phyloP scores from a whole-genome alignment of 441 rosid species.

The Gossypium armourianum region DNA sequence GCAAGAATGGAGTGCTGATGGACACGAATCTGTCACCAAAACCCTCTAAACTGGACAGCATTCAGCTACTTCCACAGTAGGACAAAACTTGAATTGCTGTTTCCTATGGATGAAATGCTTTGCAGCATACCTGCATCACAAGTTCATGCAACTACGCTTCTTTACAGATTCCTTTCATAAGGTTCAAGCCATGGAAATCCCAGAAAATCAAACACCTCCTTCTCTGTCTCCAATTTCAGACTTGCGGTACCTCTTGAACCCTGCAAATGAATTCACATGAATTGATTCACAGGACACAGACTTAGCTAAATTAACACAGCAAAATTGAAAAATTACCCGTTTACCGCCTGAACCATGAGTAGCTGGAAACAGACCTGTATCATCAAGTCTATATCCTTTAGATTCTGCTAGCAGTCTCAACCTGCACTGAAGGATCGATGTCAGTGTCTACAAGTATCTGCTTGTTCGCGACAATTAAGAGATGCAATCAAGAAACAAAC shows the following conservation, averaged over 20 bases:
- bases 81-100: background rate
- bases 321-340: constrained; percentile 34
- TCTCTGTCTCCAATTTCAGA: constrained; percentile 48
- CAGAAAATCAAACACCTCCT: constrained; percentile 70
- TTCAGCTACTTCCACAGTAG: background rate
- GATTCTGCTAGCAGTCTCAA: constrained; percentile 79
- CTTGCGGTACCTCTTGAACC: constrained; percentile 52
- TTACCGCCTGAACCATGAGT: constrained; percentile 62
- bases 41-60: background rate
- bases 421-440: constrained; percentile 33
- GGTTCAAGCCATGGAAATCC: constrained; percentile 78
- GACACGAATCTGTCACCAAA: no score
- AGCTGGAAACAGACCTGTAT: constrained; percentile 73
- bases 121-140: background rate
- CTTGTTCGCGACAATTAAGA: background rate
- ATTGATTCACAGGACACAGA: background rate
- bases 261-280: constrained; percentile 27
- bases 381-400: constrained; percentile 75
- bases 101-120: background rate
- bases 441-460: background rate
- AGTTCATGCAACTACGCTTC: constrained; percentile 6
- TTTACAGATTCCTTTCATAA: constrained; percentile 62
- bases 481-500: background rate
- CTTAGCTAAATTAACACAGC: background rate
- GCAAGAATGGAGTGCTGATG: no score